These are phyloP conservation scores for Grosmannia huntii DNA, from an alignment of 2,329 filamentous ascomycete genomes.

Conservation along the genomic window DNA sequence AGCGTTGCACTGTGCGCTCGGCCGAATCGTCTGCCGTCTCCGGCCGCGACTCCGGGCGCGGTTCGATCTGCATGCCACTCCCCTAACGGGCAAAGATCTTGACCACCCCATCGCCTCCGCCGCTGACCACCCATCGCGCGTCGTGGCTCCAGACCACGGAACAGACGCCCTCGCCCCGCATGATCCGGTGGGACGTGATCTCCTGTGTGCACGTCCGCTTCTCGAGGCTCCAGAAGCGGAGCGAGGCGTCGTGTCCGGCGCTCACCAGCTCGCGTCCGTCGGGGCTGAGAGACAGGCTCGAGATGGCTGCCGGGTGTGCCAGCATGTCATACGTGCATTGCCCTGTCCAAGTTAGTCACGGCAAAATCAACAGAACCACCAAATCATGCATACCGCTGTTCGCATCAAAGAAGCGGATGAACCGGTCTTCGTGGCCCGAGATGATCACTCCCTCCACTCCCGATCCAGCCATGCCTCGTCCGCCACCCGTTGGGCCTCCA, in stretches of 20 bases:
- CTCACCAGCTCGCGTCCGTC: conserved; percentile 92
- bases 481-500: conserved; percentile 58
- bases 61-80: too few relatives aligned
- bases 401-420: conserved; percentile 93
- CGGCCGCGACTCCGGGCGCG: not conserved
- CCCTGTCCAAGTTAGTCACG: conserved; percentile 37
- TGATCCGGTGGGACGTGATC: conserved; percentile 81
- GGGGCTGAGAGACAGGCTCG: conserved; percentile 78
- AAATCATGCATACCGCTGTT: conserved; percentile 70
- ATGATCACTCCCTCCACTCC: conserved; percentile 90
- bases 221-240: conserved; percentile 95
- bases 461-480: conserved; percentile 51
- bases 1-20: not conserved
- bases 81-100: conserved; percentile 65
- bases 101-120: conserved; percentile 86
- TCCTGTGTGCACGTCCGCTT: conserved; percentile 93
- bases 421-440: conserved; percentile 91
- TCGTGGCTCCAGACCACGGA: conserved; percentile 93
- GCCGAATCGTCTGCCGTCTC: not conserved
- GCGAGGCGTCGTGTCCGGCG: conserved; percentile 85
- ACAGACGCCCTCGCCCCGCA: conserved; percentile 93
- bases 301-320: conserved; percentile 87
- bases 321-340: conserved; percentile 99
- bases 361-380: not conserved
- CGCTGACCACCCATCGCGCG: conserved; percentile 86